These are phyloP conservation scores for Phaeotremella fagi DNA, from an alignment of 768 basidiomycete genomes.

Conservation along the genomic window DNA sequence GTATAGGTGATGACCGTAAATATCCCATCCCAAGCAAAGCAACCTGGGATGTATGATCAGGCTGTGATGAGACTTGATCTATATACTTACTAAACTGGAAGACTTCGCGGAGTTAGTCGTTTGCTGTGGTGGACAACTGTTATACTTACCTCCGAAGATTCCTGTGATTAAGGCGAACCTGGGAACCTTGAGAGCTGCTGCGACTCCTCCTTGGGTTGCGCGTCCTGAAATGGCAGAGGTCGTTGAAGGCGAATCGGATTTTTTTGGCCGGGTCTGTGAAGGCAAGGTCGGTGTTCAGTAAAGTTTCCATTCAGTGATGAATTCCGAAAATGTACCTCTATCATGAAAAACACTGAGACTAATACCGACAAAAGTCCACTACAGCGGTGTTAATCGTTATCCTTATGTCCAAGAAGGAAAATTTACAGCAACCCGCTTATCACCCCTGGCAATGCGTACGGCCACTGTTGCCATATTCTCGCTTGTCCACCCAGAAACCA, in stretches of 20 bases:
- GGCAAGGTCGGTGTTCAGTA: too few species aligned
- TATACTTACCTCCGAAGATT: constrained; percentile 18
- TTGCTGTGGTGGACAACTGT: neutral
- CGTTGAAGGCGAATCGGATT: neutral
- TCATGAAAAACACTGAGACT: neutral
- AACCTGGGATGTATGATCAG: constrained; percentile 8
- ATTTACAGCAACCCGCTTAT: constrained; percentile 16
- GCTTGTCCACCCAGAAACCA: constrained; percentile 24
- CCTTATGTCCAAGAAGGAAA: too few species aligned
- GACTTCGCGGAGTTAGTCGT: constrained; percentile 2
- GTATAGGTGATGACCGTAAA: constrained; percentile 32
- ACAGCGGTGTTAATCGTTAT: too few species aligned
- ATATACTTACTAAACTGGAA: constrained; percentile 13
- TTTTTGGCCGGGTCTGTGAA: neutral
- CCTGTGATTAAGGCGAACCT: constrained; percentile 14
- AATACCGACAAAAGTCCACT: neutral
- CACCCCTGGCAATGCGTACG: constrained; percentile 34
- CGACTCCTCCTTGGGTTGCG: constrained; percentile 2
- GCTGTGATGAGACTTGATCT: neutral
- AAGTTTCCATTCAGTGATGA: too few species aligned
- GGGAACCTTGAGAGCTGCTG: constrained; percentile 18
- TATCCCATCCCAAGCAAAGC: constrained; percentile 27
- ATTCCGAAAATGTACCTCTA: too few species aligned
- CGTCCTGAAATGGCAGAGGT: neutral
- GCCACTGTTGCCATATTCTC: constrained; percentile 20